Percentiles rank a stretch among this genome's conserved stretches.
phyloP scores from a whole-genome alignment of 768 basidiomycete species.

The Mycena rosella region DNA sequence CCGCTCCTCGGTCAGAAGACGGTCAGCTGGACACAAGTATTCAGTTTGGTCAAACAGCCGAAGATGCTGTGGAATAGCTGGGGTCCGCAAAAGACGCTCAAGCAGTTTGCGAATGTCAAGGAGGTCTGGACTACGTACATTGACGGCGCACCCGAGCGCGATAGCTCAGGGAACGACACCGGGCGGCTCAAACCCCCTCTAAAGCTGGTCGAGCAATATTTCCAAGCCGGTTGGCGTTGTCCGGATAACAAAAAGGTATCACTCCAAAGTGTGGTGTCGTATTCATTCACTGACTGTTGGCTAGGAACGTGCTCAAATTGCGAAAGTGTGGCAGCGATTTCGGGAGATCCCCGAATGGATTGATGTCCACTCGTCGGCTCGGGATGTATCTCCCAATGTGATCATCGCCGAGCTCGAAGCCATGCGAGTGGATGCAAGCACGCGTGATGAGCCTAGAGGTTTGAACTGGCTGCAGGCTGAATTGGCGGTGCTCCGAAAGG shows the following conservation, averaged over 20 bases:
- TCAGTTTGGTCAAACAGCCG: neutral
- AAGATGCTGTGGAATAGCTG: neutral
- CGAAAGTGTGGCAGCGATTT: neutral
- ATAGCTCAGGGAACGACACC: neutral
- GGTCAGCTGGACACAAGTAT: neutral
- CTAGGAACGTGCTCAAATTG: neutral
- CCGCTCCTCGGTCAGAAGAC: conserved; percentile 7
- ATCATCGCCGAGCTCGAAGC: conserved; percentile 9
- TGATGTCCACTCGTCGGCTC: neutral
- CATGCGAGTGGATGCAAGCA: neutral
- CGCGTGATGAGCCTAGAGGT: neutral
- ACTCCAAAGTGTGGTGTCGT: too few relatives aligned
- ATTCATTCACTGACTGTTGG: too few relatives aligned
- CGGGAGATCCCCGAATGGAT: conserved; percentile 19
- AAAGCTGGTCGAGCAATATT: conserved; percentile 2
- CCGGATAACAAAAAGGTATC: neutral
- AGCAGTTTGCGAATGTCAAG: neutral
- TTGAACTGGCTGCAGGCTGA: too few relatives aligned
- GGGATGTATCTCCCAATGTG: neutral
- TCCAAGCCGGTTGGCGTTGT: conserved; percentile 1
- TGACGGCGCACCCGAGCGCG: neutral
- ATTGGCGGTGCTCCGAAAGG: too few relatives aligned
- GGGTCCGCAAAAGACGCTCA: neutral
- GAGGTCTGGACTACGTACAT: conserved; percentile 9
- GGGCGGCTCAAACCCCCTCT: conserved; percentile 5